These are phyloP conservation scores for Lumnitzera littorea DNA, from an alignment of 345 rosid genomes.

Conservation along the genomic window DNA sequence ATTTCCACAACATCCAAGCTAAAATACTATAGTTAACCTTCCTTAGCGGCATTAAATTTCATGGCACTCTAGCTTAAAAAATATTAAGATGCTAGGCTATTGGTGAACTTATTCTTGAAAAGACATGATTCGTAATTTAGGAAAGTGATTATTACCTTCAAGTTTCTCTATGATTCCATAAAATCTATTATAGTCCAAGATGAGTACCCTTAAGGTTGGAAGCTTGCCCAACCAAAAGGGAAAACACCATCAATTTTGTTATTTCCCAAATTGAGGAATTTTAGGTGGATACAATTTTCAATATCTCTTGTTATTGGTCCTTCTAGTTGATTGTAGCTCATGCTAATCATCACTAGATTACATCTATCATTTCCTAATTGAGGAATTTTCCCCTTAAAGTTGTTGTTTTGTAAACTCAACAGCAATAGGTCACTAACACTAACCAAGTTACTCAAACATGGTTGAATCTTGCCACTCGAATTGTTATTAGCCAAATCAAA, in stretches of 20 bases:
- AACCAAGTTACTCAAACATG: background rate
- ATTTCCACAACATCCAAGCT: too few relatives aligned
- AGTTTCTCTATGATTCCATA: background rate
- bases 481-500: slow-evolving; percentile 3
- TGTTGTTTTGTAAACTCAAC: too few relatives aligned
- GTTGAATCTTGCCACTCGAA: background rate
- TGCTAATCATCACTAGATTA: background rate
- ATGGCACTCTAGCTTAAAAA: slow-evolving; percentile 19
- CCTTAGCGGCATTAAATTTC: slow-evolving; percentile 6
- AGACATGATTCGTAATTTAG: slow-evolving; percentile 8
- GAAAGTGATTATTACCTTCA: background rate
- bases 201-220: slow-evolving; percentile 2
- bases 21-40: background rate
- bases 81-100: slow-evolving; percentile 9
- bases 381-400: background rate
- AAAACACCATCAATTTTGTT: slow-evolving; percentile 14
- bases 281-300: background rate
- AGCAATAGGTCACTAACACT: background rate
- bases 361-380: background rate
- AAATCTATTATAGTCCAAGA: slow-evolving; percentile 8
- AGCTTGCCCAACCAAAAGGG: slow-evolving; percentile 16
- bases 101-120: slow-evolving; percentile 7
- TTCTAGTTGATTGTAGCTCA: slow-evolving; percentile 1
- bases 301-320: background rate
- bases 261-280: slow-evolving; percentile 12